Evolutionary conservation across 2,329 filamentous ascomycete species (phyloP), one percentile per base, ranked within the genome.

Genomic region (Gremmenia infestans): DNA sequence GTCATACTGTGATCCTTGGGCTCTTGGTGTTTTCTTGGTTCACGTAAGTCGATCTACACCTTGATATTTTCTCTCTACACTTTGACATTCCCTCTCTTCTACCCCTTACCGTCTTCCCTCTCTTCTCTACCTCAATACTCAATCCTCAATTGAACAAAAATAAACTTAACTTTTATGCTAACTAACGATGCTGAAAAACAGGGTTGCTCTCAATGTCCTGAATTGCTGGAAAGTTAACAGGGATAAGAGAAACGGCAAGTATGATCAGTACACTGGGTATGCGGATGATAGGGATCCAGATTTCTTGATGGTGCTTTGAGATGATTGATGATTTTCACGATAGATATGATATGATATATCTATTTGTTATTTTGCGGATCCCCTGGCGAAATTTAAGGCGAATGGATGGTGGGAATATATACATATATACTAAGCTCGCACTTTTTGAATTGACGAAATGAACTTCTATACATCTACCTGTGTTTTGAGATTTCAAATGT

Each of bases 171-270:
- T 50, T 36, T 6, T 5, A 39, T 43, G 46, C n/a, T n/a, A n/a
- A n/a, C 51, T 57, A 22, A 57, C 7, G 7, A 39, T 43, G 9
- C 15, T 40, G 19, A 3, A 22, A 22, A n/a, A 35, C 35, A 86
- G 82, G 55, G 76, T 87, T 19, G 68, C 84, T 0, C 68, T 74
- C 45, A 87, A 87, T 61, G 79, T 87, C 2, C 63, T 83, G 0
- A 85, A 83, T 71, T 86, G 83, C 62, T 72, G 71, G 59, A 87
- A 85, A 70, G 75, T 86, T 25, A 88, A 88, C 64, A 73, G 72
- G 7, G 83, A 86, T 64, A 88, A 88, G 72, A 72, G 68, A 12
- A 72, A 63, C 4, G 84, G 84, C 1, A 85, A 82, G 64, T 82
- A 85, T 62, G 78, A 78, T 50, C 66, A 79, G 60, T 86, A 78